Base-by-base conservation (phyloP, 257 asterid genomes). In the Capsicum pubescens region DNA sequence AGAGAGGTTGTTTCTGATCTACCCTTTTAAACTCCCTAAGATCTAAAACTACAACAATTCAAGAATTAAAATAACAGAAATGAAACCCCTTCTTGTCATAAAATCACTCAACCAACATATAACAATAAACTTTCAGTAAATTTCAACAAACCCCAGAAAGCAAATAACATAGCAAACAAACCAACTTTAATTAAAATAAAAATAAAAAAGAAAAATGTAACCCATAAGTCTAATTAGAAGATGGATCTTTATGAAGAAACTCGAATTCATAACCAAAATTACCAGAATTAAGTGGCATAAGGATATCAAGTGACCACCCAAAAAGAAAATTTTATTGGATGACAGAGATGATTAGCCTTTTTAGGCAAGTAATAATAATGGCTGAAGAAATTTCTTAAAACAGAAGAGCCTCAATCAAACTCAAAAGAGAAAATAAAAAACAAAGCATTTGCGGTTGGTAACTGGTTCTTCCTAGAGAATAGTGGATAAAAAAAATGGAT, bases 51-150 rank as follows among this genome's bases (percentile, higher is more conserved):
- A 4, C 55, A 69, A 69, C 55, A 1, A 42, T 42, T 69, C 78
- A 69, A 69, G 78, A 69, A 69, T 42, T 32, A 42, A 39, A 69
- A 69, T 42, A 69, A 4, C 35, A 69, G 78, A 69, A 69, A 69
- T 39, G 13, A 66, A 32, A 66, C 72, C 72, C 46, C 11, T 66
- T 32, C 39, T 35, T 32, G 46, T 66, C 72, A 66, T 67, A 35
- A 48, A 69, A 42, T 68, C 54, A 9, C 52, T 52, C 52, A 68
- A 68, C 4, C 77, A 68, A 39, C 32, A 39, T 36, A 36, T 39
- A 66, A 32, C 12, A 67, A 67, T 16, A 69, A 68, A 8, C 39
- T 3, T 17, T 9, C 26, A 69, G 55, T 9, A 69, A 69, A 69
- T 69, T 69, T 69, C 78, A 69, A 16, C 52, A 69, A 69, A 17